These are phyloP conservation scores for Epichloe baconii DNA, from an alignment of 2,329 filamentous ascomycete species.

Conservation along the genomic window DNA sequence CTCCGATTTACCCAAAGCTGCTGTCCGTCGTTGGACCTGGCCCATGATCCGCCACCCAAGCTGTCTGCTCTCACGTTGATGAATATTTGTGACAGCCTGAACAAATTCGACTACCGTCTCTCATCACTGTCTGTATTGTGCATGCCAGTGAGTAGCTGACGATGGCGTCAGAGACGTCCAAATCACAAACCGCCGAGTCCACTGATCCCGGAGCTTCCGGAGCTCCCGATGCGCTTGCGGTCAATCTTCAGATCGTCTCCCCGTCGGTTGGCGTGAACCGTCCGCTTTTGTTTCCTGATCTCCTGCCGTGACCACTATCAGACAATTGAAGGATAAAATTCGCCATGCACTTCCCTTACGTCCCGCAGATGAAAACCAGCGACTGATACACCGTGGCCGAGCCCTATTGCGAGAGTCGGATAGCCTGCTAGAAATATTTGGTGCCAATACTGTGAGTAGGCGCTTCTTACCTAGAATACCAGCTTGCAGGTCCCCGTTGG, in stretches of 20 bases:
- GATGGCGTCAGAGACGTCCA: conserved; percentile 27
- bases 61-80: neutral
- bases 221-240: conserved; percentile 22
- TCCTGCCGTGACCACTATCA: conserved; percentile 39
- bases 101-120: neutral
- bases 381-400: conserved; percentile 48
- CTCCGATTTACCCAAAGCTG: neutral
- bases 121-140: neutral
- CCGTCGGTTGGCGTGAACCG: conserved; percentile 41
- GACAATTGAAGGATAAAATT: conserved; percentile 45
- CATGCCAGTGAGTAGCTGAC: conserved; percentile 3
- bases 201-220: conserved; percentile 11
- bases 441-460: conserved; percentile 35
- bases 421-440: conserved; percentile 44
- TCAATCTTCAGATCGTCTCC: conserved; percentile 47
- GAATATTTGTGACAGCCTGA: neutral
- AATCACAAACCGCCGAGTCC: conserved; percentile 13
- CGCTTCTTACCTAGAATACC: neutral
- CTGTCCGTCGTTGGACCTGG: neutral
- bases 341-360: conserved; percentile 35
- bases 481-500: neutral
- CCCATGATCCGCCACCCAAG: neutral
- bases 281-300: conserved; percentile 34
- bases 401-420: conserved; percentile 40
- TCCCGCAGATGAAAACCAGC: conserved; percentile 40